These are phyloP conservation scores for Metarhizium album DNA, from an alignment of 2,329 filamentous ascomycete genomes.

Conservation along the genomic window DNA sequence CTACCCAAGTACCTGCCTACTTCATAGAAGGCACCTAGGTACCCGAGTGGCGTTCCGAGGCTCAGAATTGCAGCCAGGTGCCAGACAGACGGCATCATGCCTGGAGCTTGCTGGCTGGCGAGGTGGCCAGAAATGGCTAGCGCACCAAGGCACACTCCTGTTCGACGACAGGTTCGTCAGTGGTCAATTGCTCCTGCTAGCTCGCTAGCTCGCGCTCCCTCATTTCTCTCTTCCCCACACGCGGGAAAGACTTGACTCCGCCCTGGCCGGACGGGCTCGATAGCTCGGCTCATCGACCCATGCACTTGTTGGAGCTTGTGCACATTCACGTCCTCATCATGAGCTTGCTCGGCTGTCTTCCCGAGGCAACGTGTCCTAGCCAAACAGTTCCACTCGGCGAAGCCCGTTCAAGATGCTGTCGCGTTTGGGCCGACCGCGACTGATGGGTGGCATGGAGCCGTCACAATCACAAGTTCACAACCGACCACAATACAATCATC, in stretches of 20 bases:
- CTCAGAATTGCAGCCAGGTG: too few species aligned
- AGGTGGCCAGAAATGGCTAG: too few species aligned
- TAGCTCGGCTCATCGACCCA: background rate
- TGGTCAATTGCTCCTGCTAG: too few species aligned
- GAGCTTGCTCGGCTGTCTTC: background rate
- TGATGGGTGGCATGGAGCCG: background rate
- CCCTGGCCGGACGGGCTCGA: background rate
- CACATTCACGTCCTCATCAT: background rate
- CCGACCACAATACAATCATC: too few species aligned
- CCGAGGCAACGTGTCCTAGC: background rate
- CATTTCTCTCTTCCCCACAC: background rate
- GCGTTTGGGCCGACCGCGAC: background rate
- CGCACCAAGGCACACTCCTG: too few species aligned
- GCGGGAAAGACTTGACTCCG: background rate
- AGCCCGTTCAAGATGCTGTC: background rate
- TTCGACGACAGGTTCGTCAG: too few species aligned
- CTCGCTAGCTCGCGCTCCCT: background rate
- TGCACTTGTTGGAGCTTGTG: background rate
- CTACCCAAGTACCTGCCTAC: too few species aligned
- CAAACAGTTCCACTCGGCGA: background rate
- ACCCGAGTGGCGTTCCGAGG: background rate
- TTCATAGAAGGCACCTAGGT: background rate
- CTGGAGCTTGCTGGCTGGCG: too few species aligned
- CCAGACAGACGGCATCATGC: too few species aligned
- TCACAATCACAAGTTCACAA: too few species aligned